Evolutionary conservation across 1,284 basidiomycete genomes (phyloP).

Genomic region (Leccinum cinnamomeum): DNA sequence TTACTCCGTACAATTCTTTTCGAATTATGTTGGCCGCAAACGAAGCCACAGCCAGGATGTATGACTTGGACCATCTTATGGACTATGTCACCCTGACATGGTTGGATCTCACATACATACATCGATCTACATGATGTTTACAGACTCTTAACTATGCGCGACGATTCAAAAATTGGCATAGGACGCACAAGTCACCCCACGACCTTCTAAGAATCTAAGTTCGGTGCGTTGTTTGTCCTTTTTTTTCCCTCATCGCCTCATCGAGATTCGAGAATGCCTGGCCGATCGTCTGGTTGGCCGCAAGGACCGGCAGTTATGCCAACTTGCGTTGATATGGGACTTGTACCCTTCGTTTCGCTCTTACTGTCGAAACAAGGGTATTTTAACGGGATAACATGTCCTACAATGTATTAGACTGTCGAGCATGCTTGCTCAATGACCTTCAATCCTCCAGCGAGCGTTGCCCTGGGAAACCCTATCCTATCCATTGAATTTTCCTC

Average conservation of each 20-base stretch:
- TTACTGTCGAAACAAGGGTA: not conserved
- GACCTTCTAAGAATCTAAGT: not conserved
- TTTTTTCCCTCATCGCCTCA: not conserved
- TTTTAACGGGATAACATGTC: too few species aligned
- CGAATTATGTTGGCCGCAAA: too few species aligned
- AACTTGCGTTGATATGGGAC: not conserved
- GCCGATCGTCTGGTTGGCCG: not conserved
- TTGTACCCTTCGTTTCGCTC: not conserved
- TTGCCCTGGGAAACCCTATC: not conserved
- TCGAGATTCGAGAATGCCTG: not conserved
- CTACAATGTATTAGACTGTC: not conserved
- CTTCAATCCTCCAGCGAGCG: not conserved
- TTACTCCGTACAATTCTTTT: too few species aligned
- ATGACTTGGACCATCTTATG: not conserved
- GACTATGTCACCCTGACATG: not conserved
- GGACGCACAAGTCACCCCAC: not conserved
- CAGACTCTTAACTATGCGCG: not conserved
- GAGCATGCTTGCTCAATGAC: not conserved
- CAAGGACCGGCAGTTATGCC: not conserved
- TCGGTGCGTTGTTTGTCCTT: not conserved
- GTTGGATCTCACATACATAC: not conserved
- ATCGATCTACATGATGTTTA: not conserved
- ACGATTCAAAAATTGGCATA: not conserved
- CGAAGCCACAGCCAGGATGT: too few species aligned
- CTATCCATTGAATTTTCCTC: not conserved